Evolutionary conservation across 129 eudicot genomes (phyloP).

Genomic region (Pulicaria dysenterica): DNA sequence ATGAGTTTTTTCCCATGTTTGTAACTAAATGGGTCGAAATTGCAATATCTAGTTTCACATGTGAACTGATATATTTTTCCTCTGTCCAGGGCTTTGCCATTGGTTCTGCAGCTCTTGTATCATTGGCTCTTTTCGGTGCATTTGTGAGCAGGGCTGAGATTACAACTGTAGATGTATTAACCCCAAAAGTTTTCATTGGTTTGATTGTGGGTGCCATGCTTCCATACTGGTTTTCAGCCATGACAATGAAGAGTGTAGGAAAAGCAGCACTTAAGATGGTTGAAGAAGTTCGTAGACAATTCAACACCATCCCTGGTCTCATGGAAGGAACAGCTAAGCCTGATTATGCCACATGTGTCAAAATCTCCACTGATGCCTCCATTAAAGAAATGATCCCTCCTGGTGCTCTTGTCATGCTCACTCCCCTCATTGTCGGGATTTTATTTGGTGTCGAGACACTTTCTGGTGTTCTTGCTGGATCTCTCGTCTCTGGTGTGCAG

Average conservation of each 20-base stretch:
- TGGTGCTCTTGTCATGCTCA: conserved; percentile 92
- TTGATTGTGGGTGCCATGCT: conserved; percentile 88
- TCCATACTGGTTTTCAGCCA: conserved; percentile 95
- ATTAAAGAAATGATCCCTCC: conserved; percentile 93
- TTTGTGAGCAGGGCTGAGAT: conserved; percentile 81
- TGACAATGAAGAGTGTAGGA: conserved; percentile 95
- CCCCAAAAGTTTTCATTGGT: conserved; percentile 84
- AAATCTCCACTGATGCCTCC: conserved; percentile 94
- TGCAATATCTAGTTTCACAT: not conserved
- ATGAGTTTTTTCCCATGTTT: not conserved
- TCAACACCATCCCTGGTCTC: conserved; percentile 78
- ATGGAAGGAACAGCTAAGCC: conserved; percentile 86
- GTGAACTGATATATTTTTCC: not conserved
- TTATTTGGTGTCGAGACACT: conserved; percentile 90
- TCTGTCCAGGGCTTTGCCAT: conserved; percentile 71
- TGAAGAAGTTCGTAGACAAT: conserved; percentile 88
- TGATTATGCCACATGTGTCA: conserved; percentile 89
- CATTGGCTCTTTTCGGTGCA: conserved; percentile 89
- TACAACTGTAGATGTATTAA: conserved; percentile 68
- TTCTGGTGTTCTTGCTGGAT: conserved; percentile 91
- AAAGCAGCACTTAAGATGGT: conserved; percentile 90
- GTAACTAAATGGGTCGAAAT: not conserved
- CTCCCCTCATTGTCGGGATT: conserved; percentile 87
- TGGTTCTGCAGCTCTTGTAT: conserved; percentile 89
- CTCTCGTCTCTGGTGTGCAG: conserved; percentile 94